phyloP scores from a whole-genome alignment of 352 stramenopile genomes.

The Phytophthora nicotianae region DNA sequence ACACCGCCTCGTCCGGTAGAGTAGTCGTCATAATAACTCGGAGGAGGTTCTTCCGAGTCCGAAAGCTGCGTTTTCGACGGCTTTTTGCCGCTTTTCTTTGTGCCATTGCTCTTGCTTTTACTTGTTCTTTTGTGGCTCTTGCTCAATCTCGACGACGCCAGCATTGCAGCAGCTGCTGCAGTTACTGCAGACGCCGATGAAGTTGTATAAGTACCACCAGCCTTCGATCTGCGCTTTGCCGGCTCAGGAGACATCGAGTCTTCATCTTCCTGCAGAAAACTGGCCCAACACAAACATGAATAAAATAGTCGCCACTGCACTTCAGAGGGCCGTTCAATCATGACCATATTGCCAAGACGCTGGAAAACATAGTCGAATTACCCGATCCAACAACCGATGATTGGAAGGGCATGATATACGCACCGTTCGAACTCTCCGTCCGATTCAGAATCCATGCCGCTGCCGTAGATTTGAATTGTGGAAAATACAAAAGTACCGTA shows the following conservation, averaged over 20 bases:
- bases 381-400: not conserved
- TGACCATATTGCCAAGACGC: slow-evolving; percentile 1
- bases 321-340: slow-evolving; percentile 11
- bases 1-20: slow-evolving; percentile 15
- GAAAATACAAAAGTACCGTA: slow-evolving; percentile 26
- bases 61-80: slow-evolving; percentile 37
- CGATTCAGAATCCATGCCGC: slow-evolving; percentile 46
- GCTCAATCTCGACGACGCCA: slow-evolving; percentile 53
- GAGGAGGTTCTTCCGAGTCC: slow-evolving; percentile 60
- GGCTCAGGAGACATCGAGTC: slow-evolving; percentile 51
- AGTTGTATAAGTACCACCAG: slow-evolving; percentile 4
- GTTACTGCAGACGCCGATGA: slow-evolving; percentile 49
- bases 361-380: not conserved
- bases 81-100: slow-evolving; percentile 32
- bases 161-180: slow-evolving; percentile 49
- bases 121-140: slow-evolving; percentile 32
- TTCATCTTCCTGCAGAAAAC: slow-evolving; percentile 66
- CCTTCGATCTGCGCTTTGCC: slow-evolving; percentile 14
- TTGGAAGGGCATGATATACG: slow-evolving; percentile 5
- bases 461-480: slow-evolving; percentile 8
- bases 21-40: slow-evolving; percentile 55
- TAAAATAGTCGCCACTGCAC: slow-evolving; percentile 13
- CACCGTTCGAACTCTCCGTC: slow-evolving; percentile 72
- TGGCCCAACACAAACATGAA: slow-evolving; percentile 20
- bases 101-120: slow-evolving; percentile 33